Base-by-base conservation (phyloP, 2,329 filamentous ascomycete genomes). In the Cordyceps javanica region DNA sequence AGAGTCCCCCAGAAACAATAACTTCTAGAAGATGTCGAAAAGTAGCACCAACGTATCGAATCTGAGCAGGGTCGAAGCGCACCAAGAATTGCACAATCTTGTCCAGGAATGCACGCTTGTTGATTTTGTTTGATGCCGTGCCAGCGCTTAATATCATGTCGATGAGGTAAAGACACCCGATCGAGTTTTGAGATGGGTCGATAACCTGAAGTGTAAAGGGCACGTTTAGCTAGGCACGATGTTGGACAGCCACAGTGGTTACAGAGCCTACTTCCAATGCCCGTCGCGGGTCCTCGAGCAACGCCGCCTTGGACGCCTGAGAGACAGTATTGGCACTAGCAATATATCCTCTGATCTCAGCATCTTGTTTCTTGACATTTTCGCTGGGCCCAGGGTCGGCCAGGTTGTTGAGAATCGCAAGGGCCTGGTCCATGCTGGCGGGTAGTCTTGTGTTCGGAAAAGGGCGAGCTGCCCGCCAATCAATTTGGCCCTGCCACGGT, bases 111-210 rank as follows among this genome's bases (percentile, higher is more conserved):
- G 69, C 34, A 36, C 53, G 58, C 42, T 68, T 65, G 10, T 72
- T 65, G 34, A 70, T 62, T 3, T 68, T 66, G 21, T 70, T 64
- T n/a, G 70, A 60, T 11, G 59, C 57, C 16, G 63, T 61, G 11
- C 59, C 44, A 5, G 59, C 55, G 32, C 67, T 63, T 34, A 75
- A 60, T 32, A 77, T 64, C 32, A 68, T 64, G 58, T 78, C 73
- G 54, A 85, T 69, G 41, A 84, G 62, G 53, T 70, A 66, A 32
- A 82, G 72, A 64, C 77, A 81, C 25, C 80, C 80, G 56, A 82
- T 74, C 8, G 81, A 79, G 63, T 85, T 72, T 45, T 70, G 57
- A 8, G 72, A 67, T 1, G 81, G 78, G 61, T 82, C 67, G 26
- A 83, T 65, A 13, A 70, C 65, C 77, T 83, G 49, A 23, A 8